Evolutionary conservation across 441 rosid species (phyloP).

Genomic region (Pelargonium fulgidum): DNA sequence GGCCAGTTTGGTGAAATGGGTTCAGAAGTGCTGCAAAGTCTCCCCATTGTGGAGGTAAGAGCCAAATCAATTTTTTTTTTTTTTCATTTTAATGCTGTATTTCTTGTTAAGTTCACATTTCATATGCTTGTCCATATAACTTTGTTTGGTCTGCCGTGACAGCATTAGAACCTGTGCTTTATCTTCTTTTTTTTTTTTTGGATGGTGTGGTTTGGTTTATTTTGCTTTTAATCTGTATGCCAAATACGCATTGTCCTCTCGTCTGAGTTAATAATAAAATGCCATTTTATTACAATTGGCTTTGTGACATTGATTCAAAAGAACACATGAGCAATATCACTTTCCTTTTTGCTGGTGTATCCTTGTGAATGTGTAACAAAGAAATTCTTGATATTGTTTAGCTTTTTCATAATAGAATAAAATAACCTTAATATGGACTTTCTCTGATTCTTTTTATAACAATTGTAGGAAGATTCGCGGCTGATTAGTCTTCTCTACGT

Average conservation of each 20-base stretch:
- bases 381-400: background rate
- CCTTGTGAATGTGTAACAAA: background rate
- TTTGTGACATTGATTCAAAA: background rate
- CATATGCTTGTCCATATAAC: background rate
- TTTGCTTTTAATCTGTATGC: background rate
- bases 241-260: background rate
- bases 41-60: constrained; percentile 43
- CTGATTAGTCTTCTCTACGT: constrained; percentile 31
- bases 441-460: constrained; percentile 15
- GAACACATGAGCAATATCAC: background rate
- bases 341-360: background rate
- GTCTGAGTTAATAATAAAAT: background rate
- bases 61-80: background rate
- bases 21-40: constrained; percentile 31
- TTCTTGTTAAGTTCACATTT: background rate
- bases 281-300: constrained; percentile 6
- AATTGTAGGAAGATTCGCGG: constrained; percentile 43
- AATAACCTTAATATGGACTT: constrained; percentile 5
- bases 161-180: background rate
- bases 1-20: constrained; percentile 26
- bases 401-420: background rate
- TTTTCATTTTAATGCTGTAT: constrained; percentile 8
- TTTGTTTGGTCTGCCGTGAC: background rate
- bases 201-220: background rate
- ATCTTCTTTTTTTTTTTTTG: background rate